Base-by-base conservation (phyloP, 2,329 filamentous ascomycete genomes). In the Fusarium annulatum region DNA sequence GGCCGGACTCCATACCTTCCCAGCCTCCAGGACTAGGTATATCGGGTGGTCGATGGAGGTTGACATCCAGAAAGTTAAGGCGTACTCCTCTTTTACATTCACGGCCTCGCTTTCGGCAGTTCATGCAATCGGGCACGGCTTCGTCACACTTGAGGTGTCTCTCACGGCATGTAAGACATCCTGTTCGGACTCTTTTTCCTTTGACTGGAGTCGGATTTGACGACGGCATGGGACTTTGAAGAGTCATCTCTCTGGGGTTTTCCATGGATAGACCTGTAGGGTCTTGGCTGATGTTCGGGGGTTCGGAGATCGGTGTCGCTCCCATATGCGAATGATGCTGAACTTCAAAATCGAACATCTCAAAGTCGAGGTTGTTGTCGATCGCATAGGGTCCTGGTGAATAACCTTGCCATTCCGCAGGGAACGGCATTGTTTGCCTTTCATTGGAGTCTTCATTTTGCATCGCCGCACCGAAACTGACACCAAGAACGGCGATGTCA, bases 61-160 rank as follows among this genome's bases (percentile, higher is more conserved):
- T 92, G 7, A 92, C 93, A 79, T 97, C 95, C 75, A 97, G 95
- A 78, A 97, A 98, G 83, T 97, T 98, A 45, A 98, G 86, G 42
- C 94, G 90, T 57, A 98, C 87, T 23, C 95, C 96, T 76, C 95
- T 90, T 80, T 95, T 95, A 85, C 96, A 98, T 64, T 91, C 86
- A 57, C 96, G 88, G 78, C 91, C 95, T 59, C 95, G 96, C 83
- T 97, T 98, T 67, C 90, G 90, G 83, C 96, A 98, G 79, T 98
- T 98, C 77, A 93, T 86, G 72, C 88, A 90, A 39, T 87, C 84
- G 10, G 88, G 88, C 8, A 83, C 77, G 9, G 87, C 91, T 81
- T 97, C 94, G 79, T 97, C 95, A 81, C 95, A 97, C 82, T 97
- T 97, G 58, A 97, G 85, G 85, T 97, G 95, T 52, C 95, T 87